Conservation (phyloP, 345 rosid genomes). For the Garcia nutans region DNA sequence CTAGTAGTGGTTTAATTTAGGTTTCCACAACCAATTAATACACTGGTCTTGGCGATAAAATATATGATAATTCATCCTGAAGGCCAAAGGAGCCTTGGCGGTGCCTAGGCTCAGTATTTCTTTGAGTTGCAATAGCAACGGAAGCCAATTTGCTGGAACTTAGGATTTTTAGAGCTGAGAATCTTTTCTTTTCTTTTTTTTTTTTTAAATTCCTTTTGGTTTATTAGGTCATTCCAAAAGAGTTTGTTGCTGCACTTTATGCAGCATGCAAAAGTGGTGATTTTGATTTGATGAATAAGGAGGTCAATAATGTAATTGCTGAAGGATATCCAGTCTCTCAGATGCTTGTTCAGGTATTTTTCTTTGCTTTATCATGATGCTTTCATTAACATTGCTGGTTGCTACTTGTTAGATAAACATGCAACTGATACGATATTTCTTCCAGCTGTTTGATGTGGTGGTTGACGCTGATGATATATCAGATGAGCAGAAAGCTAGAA, state of each 20-base stretch:
- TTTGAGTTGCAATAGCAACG: neutral
- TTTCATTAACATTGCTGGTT: slow-evolving; percentile 1
- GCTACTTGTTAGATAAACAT: slow-evolving; percentile 1
- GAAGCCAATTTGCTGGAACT: neutral
- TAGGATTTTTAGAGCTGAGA: neutral
- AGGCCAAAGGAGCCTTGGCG: neutral
- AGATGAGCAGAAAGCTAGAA: slow-evolving; percentile 89
- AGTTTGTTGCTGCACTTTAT: slow-evolving; percentile 59
- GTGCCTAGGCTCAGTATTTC: neutral
- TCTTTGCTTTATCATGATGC: neutral
- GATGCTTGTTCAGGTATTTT: slow-evolving; percentile 69
- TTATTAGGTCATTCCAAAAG: slow-evolving; percentile 67
- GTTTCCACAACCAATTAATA: slow-evolving; percentile 7
- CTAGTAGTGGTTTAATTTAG: neutral
- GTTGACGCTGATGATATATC: slow-evolving; percentile 66
- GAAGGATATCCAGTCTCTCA: slow-evolving; percentile 94
- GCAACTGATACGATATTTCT: slow-evolving; percentile 19
- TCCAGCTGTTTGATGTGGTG: slow-evolving; percentile 68
- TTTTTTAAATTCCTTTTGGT: neutral
- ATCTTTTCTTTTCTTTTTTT: neutral
- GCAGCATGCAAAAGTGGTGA: slow-evolving; percentile 76
- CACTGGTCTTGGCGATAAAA: neutral
- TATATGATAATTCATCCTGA: neutral
- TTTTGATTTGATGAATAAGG: slow-evolving; percentile 85
- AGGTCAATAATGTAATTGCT: slow-evolving; percentile 70